These are phyloP conservation scores for Xylariomycetidae sp. DNA, from an alignment of 2,329 filamentous ascomycete genomes.

Conservation along the genomic window DNA sequence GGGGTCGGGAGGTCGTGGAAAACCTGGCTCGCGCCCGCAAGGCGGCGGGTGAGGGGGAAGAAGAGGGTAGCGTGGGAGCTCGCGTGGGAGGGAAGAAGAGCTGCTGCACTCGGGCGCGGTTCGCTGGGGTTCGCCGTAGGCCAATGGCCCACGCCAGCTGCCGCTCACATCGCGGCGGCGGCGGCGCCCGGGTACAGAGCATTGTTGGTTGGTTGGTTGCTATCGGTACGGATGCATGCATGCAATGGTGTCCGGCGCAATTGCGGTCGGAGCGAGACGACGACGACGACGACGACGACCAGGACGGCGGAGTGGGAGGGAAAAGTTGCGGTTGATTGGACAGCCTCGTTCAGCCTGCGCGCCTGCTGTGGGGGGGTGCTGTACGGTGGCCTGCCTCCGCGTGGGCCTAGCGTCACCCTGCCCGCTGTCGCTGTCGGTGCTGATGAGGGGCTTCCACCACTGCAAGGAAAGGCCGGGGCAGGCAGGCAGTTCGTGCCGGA, in stretches of 20 bases:
- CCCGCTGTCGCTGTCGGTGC: no score
- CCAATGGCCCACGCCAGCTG: background rate
- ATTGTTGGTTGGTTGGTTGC: background rate
- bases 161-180: background rate
- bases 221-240: background rate
- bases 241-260: slow-evolving; percentile 7
- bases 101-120: no score
- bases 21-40: background rate
- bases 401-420: no score
- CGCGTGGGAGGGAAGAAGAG: background rate
- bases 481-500: no score
- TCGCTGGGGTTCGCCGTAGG: no score
- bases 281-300: slow-evolving; percentile 4
- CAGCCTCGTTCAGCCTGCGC: background rate
- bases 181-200: background rate
- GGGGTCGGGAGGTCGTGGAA: background rate
- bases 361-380: no score
- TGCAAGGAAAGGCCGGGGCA: no score
- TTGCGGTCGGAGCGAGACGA: slow-evolving; percentile 6
- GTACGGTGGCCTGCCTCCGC: no score
- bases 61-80: background rate
- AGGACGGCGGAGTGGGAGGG: slow-evolving; percentile 4
- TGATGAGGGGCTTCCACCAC: no score
- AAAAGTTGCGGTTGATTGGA: background rate
- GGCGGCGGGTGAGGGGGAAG: background rate